A percentile compares a stretch with the other conserved stretches of the same genome.
phyloP scores from a whole-genome alignment of 768 basidiomycete genomes.

The Lenzites betulinus region DNA sequence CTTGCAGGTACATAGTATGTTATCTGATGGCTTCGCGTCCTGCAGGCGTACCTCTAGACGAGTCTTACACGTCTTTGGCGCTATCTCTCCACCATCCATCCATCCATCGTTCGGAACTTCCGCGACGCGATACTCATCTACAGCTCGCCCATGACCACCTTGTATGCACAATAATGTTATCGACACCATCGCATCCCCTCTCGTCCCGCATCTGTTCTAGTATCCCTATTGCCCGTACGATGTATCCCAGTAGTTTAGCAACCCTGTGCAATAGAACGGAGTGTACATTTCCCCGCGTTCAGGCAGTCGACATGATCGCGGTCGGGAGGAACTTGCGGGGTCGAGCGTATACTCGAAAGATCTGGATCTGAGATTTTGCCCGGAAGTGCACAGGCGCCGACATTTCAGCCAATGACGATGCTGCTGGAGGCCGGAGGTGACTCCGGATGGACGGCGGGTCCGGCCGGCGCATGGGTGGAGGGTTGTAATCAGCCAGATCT shows the following conservation, averaged over 20 bases:
- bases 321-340: background rate
- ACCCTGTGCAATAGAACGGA: slow-evolving; percentile 17
- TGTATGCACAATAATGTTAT: slow-evolving; percentile 20
- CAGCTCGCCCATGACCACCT: slow-evolving; percentile 18
- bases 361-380: slow-evolving; percentile 7
- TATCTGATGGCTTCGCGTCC: slow-evolving; percentile 28
- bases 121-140: slow-evolving; percentile 19
- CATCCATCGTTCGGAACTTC: slow-evolving; percentile 15
- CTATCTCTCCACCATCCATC: slow-evolving; percentile 21
- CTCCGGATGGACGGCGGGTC: slow-evolving; percentile 21
- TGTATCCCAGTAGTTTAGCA: slow-evolving; percentile 14
- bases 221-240: slow-evolving; percentile 11
- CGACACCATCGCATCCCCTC: slow-evolving; percentile 18
- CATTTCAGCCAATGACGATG: background rate
- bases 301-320: background rate
- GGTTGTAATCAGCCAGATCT: slow-evolving; percentile 27
- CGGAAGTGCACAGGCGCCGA: slow-evolving; percentile 2
- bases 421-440: slow-evolving; percentile 15
- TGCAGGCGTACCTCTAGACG: slow-evolving; percentile 13
- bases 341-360: background rate
- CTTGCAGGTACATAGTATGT: slow-evolving; percentile 21
- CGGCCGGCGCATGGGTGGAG: slow-evolving; percentile 26
- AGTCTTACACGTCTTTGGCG: slow-evolving; percentile 15
- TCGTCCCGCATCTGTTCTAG: slow-evolving; percentile 11
- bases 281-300: slow-evolving; percentile 10